phyloP scores from a whole-genome alignment of 805 yeast species.

The Candida koratica region DNA sequence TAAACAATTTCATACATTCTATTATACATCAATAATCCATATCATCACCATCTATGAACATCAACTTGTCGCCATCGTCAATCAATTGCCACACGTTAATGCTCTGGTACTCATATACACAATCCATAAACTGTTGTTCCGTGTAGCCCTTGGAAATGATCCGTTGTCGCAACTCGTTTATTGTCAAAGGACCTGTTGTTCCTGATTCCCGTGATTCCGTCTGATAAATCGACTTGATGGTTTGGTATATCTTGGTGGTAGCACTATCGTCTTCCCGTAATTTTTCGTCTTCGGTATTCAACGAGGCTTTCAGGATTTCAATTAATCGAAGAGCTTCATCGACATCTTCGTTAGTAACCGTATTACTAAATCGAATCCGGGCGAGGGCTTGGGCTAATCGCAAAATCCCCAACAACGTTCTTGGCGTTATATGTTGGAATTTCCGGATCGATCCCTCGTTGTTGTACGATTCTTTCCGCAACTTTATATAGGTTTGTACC shows the following conservation, averaged over 20 bases:
- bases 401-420: slow-evolving; percentile 86
- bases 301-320: slow-evolving; percentile 79
- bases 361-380: slow-evolving; percentile 72
- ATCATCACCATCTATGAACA: slow-evolving; percentile 43
- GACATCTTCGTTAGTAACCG: slow-evolving; percentile 74
- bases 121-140: slow-evolving; percentile 67
- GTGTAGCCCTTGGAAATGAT: slow-evolving; percentile 82
- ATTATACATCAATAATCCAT: slow-evolving; percentile 17
- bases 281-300: slow-evolving; percentile 52
- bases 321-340: slow-evolving; percentile 91
- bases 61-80: slow-evolving; percentile 64
- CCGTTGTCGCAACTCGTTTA: slow-evolving; percentile 54
- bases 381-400: slow-evolving; percentile 95
- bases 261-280: slow-evolving; percentile 61
- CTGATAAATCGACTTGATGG: slow-evolving; percentile 50
- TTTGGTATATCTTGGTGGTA: slow-evolving; percentile 65
- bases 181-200: slow-evolving; percentile 34
- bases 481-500: slow-evolving; percentile 77
- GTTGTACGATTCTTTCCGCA: slow-evolving; percentile 86
- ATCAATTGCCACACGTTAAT: slow-evolving; percentile 73
- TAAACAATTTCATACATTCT: slow-evolving; percentile 6
- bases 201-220: slow-evolving; percentile 31
- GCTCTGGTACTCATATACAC: slow-evolving; percentile 69
- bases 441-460: slow-evolving; percentile 73
- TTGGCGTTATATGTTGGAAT: slow-evolving; percentile 90